These are phyloP conservation scores for Tremella yokohamensis DNA, from an alignment of 768 basidiomycete genomes.

Conservation along the genomic window DNA sequence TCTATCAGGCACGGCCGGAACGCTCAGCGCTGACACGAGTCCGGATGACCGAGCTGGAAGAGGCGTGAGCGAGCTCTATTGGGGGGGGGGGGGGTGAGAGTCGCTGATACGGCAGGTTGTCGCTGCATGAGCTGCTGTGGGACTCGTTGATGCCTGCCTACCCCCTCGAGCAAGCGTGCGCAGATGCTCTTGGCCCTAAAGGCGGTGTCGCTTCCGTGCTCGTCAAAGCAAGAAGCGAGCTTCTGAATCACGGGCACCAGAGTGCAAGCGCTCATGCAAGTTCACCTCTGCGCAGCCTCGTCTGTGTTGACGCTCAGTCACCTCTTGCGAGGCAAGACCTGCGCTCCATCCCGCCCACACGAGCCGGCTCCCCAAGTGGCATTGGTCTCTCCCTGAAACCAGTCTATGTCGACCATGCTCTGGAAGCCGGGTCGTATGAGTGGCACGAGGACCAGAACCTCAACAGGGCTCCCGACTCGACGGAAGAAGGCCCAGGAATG, in stretches of 20 bases:
- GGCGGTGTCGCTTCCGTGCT: not conserved
- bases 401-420: not conserved
- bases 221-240: not conserved
- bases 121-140: slow-evolving; percentile 13
- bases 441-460: slow-evolving; percentile 7
- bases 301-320: too few species aligned
- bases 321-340: too few species aligned
- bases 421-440: slow-evolving; percentile 7
- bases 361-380: not conserved
- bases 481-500: slow-evolving; percentile 9
- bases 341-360: slow-evolving; percentile 7
- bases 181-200: not conserved
- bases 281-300: too few species aligned
- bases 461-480: not conserved
- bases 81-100: not conserved
- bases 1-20: not conserved
- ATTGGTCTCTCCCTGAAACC: too few species aligned
- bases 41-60: slow-evolving; percentile 23
- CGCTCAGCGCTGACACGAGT: slow-evolving; percentile 15
- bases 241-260: too few species aligned
- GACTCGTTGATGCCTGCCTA: slow-evolving; percentile 2
- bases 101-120: slow-evolving; percentile 3
- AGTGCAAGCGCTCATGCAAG: too few species aligned
- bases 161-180: slow-evolving; percentile 2
- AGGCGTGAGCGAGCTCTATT: slow-evolving; percentile 3